These are phyloP conservation scores for Paecilomyces formosus DNA, from an alignment of 2,329 filamentous ascomycete species.

Conservation along the genomic window DNA sequence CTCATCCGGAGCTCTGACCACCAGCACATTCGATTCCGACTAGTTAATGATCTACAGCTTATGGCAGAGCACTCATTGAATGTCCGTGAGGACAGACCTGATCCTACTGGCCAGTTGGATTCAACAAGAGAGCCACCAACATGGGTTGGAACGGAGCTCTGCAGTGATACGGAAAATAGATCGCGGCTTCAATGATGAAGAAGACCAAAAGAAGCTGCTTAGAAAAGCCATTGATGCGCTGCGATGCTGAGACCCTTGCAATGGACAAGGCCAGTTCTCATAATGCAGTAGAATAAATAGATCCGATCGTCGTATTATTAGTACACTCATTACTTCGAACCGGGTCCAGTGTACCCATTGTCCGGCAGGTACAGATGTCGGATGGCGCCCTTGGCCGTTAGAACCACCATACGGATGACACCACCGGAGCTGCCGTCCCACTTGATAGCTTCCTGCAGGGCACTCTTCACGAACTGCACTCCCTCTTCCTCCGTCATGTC, in stretches of 20 bases:
- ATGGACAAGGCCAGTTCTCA: not conserved
- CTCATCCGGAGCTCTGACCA: not conserved
- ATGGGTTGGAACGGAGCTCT: not conserved
- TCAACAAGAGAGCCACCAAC: not conserved
- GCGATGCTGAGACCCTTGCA: not conserved
- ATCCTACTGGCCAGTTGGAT: not conserved
- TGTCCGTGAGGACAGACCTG: not conserved
- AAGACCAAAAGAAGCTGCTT: not conserved
- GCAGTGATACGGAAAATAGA: not conserved
- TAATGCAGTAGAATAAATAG: conserved; percentile 12
- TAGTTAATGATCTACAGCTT: not conserved
- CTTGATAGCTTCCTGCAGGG: conserved; percentile 91
- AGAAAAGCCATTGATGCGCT: not conserved
- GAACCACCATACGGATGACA: conserved; percentile 94
- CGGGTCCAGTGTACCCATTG: conserved; percentile 73
- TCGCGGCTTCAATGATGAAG: not conserved
- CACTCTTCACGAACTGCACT: conserved; percentile 84
- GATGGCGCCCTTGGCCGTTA: conserved; percentile 82
- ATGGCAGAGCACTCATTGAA: not conserved
- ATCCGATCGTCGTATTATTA: conserved; percentile 10
- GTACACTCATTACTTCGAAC: conserved; percentile 35
- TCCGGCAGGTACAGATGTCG: conserved; percentile 95
- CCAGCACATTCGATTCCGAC: not conserved
- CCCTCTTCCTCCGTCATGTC: conserved; percentile 89
- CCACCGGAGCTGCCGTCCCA: conserved; percentile 98